These are phyloP conservation scores for Coemansia sp. DNA, from an alignment of 192 early-diverging fungal species.

Conservation along the genomic window DNA sequence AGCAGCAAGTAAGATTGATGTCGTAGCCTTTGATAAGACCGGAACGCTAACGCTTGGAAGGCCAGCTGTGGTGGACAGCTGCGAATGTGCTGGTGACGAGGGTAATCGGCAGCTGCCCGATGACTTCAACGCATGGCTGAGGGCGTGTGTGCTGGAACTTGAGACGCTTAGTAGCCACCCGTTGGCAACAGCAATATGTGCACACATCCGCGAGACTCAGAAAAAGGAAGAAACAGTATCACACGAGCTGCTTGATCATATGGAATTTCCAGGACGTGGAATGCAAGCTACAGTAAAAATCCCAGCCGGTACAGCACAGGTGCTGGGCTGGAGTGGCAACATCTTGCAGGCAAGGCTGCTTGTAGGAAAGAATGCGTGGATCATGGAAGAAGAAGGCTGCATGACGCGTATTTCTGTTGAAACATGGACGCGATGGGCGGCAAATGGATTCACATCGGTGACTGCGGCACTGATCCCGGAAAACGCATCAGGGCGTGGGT, in stretches of 20 bases:
- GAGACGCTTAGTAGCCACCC: constrained; percentile 88
- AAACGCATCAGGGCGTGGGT: constrained; percentile 57
- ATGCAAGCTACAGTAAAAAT: constrained; percentile 39
- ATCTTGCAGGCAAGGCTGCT: constrained; percentile 30
- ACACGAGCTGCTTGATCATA: constrained; percentile 30
- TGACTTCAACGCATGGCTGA: constrained; percentile 53
- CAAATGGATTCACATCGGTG: constrained; percentile 67
- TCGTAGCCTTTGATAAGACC: constrained; percentile 98
- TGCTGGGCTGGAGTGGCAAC: constrained; percentile 26
- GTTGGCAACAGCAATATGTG: constrained; percentile 69
- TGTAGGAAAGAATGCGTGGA: constrained; percentile 74
- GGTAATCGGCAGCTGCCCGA: no score
- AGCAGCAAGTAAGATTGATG: constrained; percentile 73
- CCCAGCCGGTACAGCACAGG: constrained; percentile 14
- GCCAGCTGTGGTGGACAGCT: constrained; percentile 58
- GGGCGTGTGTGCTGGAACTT: constrained; percentile 62
- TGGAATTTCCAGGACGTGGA: constrained; percentile 45
- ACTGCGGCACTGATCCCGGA: constrained; percentile 33
- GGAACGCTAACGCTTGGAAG: constrained; percentile 88
- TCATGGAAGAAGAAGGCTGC: constrained; percentile 56
- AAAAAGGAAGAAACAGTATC: constrained; percentile 10
- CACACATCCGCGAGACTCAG: constrained; percentile 54
- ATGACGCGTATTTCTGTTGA: constrained; percentile 42
- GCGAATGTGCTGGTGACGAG: constrained; percentile 6
- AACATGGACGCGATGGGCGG: constrained; percentile 49